A percentile compares a stretch with the other conserved stretches of the same genome.
These are phyloP conservation scores for Podospora didyma DNA, from an alignment of 495 filamentous ascomycete genomes.

Conservation along the genomic window DNA sequence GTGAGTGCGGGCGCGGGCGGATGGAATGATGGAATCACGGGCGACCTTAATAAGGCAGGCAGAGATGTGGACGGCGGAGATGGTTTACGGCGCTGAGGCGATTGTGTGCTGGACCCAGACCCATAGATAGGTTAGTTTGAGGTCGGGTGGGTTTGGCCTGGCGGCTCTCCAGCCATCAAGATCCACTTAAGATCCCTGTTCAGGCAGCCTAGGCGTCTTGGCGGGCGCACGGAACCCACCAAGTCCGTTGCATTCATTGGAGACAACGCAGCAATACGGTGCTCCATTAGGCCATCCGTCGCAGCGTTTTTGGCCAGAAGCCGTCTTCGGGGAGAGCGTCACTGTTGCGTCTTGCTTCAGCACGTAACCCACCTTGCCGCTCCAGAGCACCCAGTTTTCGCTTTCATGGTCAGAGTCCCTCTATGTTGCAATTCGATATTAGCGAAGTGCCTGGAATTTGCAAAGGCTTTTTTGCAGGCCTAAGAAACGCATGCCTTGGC, in stretches of 20 bases:
- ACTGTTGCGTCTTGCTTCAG: not conserved
- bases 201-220: not conserved
- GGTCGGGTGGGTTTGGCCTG: conserved; percentile 4
- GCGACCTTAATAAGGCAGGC: not conserved
- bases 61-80: conserved; percentile 7
- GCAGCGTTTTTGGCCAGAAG: not conserved
- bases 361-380: too few relatives aligned
- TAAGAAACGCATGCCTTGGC: too few relatives aligned
- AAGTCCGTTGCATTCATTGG: conserved; percentile 1
- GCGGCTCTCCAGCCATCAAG: conserved; percentile 20
- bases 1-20: too few relatives aligned
- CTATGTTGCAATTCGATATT: too few relatives aligned
- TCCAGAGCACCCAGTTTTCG: too few relatives aligned
- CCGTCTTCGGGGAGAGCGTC: not conserved
- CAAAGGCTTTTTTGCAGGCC: too few relatives aligned
- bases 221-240: not conserved
- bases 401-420: too few relatives aligned
- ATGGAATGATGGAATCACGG: too few relatives aligned
- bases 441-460: too few relatives aligned
- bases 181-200: conserved; percentile 2
- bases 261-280: conserved; percentile 11
- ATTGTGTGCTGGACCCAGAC: conserved; percentile 8
- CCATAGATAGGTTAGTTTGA: not conserved
- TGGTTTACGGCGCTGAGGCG: conserved; percentile 5
- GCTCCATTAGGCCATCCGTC: conserved; percentile 1